Conservation (phyloP, 2,329 filamentous ascomycete genomes). For the Aspergillus puulaauensis region DNA sequence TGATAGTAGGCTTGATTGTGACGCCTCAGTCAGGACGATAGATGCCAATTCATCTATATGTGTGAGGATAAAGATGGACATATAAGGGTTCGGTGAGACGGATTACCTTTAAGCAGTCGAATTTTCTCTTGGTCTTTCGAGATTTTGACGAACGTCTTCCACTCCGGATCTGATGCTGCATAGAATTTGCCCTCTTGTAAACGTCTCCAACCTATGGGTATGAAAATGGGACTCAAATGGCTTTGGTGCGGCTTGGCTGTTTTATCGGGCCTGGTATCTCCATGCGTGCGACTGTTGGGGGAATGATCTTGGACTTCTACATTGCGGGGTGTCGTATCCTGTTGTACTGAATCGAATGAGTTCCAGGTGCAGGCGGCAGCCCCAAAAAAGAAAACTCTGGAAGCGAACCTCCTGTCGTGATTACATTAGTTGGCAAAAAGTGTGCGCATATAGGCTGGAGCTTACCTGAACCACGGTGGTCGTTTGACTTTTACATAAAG, state of each 20-base stretch:
- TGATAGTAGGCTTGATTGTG: slow-evolving; percentile 45
- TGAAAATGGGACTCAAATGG: slow-evolving; percentile 53
- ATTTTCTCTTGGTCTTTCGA: slow-evolving; percentile 53
- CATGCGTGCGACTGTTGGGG: neutral
- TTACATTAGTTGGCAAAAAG: neutral
- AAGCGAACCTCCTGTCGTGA: slow-evolving; percentile 27
- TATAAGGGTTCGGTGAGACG: neutral
- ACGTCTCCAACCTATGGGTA: slow-evolving; percentile 59
- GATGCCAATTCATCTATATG: slow-evolving; percentile 48
- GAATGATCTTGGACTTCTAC: slow-evolving; percentile 1
- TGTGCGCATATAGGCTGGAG: neutral
- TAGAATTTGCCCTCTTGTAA: slow-evolving; percentile 32
- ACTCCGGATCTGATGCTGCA: slow-evolving; percentile 57
- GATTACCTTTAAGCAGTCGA: slow-evolving; percentile 46
- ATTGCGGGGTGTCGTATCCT: slow-evolving; percentile 22
- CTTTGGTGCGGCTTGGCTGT: slow-evolving; percentile 24
- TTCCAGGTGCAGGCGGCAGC: slow-evolving; percentile 34
- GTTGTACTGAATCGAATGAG: slow-evolving; percentile 30
- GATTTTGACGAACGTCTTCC: slow-evolving; percentile 60
- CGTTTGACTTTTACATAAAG: slow-evolving; percentile 34
- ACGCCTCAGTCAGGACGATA: slow-evolving; percentile 44
- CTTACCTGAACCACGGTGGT: slow-evolving; percentile 37
- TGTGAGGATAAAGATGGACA: slow-evolving; percentile 11
- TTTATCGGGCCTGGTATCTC: neutral
- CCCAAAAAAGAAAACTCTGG: slow-evolving; percentile 31